Base-by-base conservation (phyloP, 176 grass and related monocot species). In the Lolium multiflorum region DNA sequence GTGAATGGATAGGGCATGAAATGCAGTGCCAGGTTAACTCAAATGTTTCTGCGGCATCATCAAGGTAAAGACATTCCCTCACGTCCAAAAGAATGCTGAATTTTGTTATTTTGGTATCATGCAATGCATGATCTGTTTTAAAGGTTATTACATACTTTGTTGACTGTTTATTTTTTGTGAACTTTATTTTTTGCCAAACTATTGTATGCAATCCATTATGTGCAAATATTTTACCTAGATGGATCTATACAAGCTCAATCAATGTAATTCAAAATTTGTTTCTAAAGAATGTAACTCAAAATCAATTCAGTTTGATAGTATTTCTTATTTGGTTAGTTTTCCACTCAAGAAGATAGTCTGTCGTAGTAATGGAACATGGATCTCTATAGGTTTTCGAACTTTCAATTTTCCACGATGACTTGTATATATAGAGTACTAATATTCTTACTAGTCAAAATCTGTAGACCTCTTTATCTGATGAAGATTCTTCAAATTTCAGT, bases 1-100 rank as follows among this genome's bases (percentile, higher is more conserved):
- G 87, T 86, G 94, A 98, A 85, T 91, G 77, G 86, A 75, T 81
- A 86, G 79, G 87, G 8, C 94, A 98, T 1, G 93, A 94, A 88
- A 92, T 89, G 50, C 85, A 92, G 71, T 92, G 91, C 47, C 93
- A 86, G 82, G 51, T 49, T 39, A 95, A 89, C 81, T 77, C 90
- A 80, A 89, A 86, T 76, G 64, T 43, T 65, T 60, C 91, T 83
- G 84, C 78, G 48, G 93, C 92, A 78, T 61, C 93, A 86, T 91
- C 92, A 50, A 96, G 97, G 97, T 98, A 94, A 51, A 59, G 5
- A 58, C 25, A 24, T 9, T 57, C 15, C 35, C 75, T 46, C 21
- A 79, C 65, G 16, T 25, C 65, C 21, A 17, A 61, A 18, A 7
- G 4, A 25, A 79, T 72, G 31, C 14, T 78, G 67, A 48, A 26